Evolutionary conservation across 441 rosid species (phyloP), one percentile per base, ranked within the genome.

Genomic region (Arabidopsis lyrata): DNA sequence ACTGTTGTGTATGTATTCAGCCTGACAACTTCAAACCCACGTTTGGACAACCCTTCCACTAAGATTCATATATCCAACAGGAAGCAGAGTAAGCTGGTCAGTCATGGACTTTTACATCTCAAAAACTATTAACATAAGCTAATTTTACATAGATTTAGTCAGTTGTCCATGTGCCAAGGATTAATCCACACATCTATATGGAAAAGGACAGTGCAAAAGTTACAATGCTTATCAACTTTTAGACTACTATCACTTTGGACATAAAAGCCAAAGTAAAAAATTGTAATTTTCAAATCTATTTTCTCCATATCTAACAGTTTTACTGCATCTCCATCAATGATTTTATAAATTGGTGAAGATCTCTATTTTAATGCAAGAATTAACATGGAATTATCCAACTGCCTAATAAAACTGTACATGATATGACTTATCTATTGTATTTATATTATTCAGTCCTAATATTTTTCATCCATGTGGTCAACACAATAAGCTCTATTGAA

Each of bases 1-100:
- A 95, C 99, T 7, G 99, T 95, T 54, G 95, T 85, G 76, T 95
- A 95, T 35, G 99, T 92, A 74, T 95, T 92, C 68, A 95, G 85
- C 81, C 99, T 90, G 64, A 85, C 47, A 64, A 95, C 98, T 75
- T 95, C 89, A 83, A 92, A 95, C 50, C 98, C 99, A 72, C 99
- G 98, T 70, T 70, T 82, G 36, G 82, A 88, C 67, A 95, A 79
- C 68, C 95, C 92, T 77, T 88, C 92, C 82, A 90, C 99, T 95
- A 93, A 75, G 86, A 81, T 48, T 79, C 57, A 79, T 32, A 82
- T 38, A 61, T 41, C 61, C 53, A 66, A 66, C 12, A 11, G 34
- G 34, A 77, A 57, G 64, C 49, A 70, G 61, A 20, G 60, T 31
- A 61, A 32, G 29, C 36, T 57, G 42, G 13, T 70, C 47, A 76